Percentiles rank a stretch among this genome's conserved stretches.
phyloP scores from a whole-genome alignment of 441 rosid genomes.

The Kokia cookei region DNA sequence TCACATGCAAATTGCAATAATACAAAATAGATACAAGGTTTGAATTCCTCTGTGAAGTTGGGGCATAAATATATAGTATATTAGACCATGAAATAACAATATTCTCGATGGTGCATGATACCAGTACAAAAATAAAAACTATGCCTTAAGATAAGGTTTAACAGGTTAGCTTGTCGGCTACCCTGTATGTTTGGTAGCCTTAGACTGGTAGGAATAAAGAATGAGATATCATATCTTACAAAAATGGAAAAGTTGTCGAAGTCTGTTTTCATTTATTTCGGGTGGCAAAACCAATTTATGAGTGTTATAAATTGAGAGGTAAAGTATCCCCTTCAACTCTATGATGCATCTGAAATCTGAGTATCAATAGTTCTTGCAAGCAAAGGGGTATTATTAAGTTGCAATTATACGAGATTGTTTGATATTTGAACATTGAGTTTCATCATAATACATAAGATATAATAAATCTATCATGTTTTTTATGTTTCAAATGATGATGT shows the following conservation, averaged over 20 bases:
- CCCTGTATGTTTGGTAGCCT: too few species aligned
- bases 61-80: too few species aligned
- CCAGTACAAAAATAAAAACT: too few species aligned
- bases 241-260: neutral
- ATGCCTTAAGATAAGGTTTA: neutral
- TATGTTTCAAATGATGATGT: too few species aligned
- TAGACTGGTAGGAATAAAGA: neutral
- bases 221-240: neutral
- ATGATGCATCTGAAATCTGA: neutral
- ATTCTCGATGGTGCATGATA: too few species aligned
- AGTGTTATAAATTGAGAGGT: neutral
- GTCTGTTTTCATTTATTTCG: neutral
- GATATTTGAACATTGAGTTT: neutral
- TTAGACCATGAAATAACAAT: too few species aligned
- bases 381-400: conserved; percentile 39
- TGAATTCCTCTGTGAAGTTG: too few species aligned
- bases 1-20: neutral
- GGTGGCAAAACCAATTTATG: neutral
- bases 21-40: too few species aligned
- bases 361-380: conserved; percentile 10
- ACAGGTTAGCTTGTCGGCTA: neutral
- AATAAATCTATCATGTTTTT: neutral
- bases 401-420: neutral
- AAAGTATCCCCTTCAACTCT: neutral
- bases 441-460: neutral